Conservation (phyloP, 495 filamentous ascomycete species). For the Sphaerosporella brunnea region DNA sequence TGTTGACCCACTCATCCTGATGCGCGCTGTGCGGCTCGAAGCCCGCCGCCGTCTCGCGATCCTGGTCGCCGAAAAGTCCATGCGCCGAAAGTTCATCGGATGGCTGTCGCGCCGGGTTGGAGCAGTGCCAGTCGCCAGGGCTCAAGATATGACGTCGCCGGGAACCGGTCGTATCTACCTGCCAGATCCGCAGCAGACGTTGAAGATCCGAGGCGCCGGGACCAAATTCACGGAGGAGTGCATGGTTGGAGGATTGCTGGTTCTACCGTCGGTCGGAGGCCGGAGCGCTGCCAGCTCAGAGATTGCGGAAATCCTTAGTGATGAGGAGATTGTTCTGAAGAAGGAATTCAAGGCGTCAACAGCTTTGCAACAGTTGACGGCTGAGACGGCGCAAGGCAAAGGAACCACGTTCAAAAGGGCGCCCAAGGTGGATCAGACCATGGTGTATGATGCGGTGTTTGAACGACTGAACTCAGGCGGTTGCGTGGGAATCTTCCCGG, state of each 20-base stretch:
- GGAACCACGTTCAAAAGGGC: slow-evolving; percentile 73
- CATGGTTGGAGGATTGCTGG: slow-evolving; percentile 63
- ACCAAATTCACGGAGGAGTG: slow-evolving; percentile 68
- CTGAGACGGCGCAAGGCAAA: slow-evolving; percentile 51
- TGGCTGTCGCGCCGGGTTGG: slow-evolving; percentile 60
- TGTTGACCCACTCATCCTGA: slow-evolving; percentile 84
- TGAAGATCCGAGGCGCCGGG: slow-evolving; percentile 66
- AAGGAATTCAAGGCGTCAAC: slow-evolving; percentile 59
- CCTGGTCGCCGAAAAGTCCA: slow-evolving; percentile 87
- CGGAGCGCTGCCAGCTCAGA: slow-evolving; percentile 55
- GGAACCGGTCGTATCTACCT: slow-evolving; percentile 71
- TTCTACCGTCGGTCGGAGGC: slow-evolving; percentile 68
- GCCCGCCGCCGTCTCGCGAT: slow-evolving; percentile 75
- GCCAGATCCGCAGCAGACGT: slow-evolving; percentile 72
- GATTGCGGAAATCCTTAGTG: slow-evolving; percentile 58
- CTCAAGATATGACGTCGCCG: slow-evolving; percentile 71
- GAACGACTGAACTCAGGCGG: slow-evolving; percentile 59
- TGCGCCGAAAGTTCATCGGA: slow-evolving; percentile 73
- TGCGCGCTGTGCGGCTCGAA: slow-evolving; percentile 71
- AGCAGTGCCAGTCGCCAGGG: slow-evolving; percentile 71
- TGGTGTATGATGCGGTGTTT: slow-evolving; percentile 89
- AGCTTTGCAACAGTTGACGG: slow-evolving; percentile 61
- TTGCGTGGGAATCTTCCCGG: slow-evolving; percentile 92
- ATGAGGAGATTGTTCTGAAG: slow-evolving; percentile 71
- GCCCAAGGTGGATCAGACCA: slow-evolving; percentile 83